Base-by-base conservation (phyloP, 805 yeast genomes). In the Candida taoyuanica region DNA sequence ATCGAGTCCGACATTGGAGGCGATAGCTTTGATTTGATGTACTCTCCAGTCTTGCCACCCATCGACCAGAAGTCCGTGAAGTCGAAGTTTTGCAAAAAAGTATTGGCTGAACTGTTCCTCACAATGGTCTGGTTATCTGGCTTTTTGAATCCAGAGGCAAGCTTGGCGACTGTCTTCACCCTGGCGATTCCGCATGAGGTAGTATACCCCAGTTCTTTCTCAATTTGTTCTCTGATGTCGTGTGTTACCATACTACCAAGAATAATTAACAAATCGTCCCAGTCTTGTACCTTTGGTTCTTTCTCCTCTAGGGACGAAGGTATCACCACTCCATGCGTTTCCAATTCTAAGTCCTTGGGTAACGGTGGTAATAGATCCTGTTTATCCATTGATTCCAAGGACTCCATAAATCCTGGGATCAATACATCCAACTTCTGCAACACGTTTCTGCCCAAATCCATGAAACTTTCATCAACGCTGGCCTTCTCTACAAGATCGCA, bases 381-480 rank as follows among this genome's bases (percentile, higher is more conserved):
- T 13, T 36, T 42, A 4, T 50, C 46, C 16, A 50, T 30, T 3
- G 26, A 30, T 3, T 50, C 48, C 3, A 53, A 21, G 14, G 34
- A 37, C 2, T 47, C 43, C 3, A 49, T 21, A 14, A 80, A 43
- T 7, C 63, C 53, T 0, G 94, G 91, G 35, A 74, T 73, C 3
- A 60, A 27, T 11, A 61, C 62, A 3, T 68, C 32, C 9, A 78
- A 58, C 35, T 56, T 62, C 2, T 56, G 42, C 49, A 74, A 70
- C 0, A 86, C 74, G 17, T 74, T 48, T 27, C 83, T 64, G 0
- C 97, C 96, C 29, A 93, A 59, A 61, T 93, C 97, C 48, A 93
- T 47, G 55, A 83, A 93, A 34, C 88, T 80, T 62, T 93, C 98
- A 62, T 93, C 98, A 15, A 89, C 93, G 62, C 97, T 87, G 0